Evolutionary conservation across 78 protist genomes (phyloP).

Genomic region (Chrysochromulina parva): DNA sequence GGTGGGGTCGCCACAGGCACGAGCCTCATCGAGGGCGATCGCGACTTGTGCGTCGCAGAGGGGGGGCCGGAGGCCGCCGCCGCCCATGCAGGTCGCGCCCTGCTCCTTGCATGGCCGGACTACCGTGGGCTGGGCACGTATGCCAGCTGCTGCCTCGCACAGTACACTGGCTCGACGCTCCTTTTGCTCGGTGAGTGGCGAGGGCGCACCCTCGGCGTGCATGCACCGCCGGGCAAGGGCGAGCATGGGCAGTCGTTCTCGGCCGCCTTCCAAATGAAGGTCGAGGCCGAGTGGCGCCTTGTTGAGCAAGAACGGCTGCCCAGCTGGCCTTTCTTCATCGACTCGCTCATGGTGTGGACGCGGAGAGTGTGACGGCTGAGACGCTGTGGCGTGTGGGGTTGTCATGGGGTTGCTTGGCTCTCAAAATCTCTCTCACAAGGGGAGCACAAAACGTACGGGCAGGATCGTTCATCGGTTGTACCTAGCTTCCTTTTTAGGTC

Average conservation of each 20-base stretch:
- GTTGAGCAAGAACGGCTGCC: background rate
- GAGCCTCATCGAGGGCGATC: background rate
- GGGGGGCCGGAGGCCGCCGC: slow-evolving; percentile 36
- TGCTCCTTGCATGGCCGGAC: slow-evolving; percentile 46
- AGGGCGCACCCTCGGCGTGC: background rate
- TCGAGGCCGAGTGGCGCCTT: background rate
- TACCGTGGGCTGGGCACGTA: slow-evolving; percentile 1
- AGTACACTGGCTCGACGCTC: background rate
- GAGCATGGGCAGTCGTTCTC: slow-evolving; percentile 30
- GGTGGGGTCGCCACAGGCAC: no score
- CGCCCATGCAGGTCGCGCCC: background rate
- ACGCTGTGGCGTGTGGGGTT: no score
- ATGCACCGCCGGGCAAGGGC: background rate
- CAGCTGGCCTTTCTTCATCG: slow-evolving; percentile 28
- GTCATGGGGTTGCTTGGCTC: no score
- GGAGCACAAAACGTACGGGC: no score
- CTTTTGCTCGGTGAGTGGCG: slow-evolving; percentile 37
- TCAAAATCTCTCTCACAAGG: no score
- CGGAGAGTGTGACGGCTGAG: background rate
- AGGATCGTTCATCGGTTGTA: no score
- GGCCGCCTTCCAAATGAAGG: background rate
- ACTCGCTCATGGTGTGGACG: background rate
- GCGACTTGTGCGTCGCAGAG: background rate
- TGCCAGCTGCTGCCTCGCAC: background rate
- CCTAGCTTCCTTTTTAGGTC: no score